phyloP scores from a whole-genome alignment of 225 moss, liverwort and hornwort species.

The Marchantia polymorpha region DNA sequence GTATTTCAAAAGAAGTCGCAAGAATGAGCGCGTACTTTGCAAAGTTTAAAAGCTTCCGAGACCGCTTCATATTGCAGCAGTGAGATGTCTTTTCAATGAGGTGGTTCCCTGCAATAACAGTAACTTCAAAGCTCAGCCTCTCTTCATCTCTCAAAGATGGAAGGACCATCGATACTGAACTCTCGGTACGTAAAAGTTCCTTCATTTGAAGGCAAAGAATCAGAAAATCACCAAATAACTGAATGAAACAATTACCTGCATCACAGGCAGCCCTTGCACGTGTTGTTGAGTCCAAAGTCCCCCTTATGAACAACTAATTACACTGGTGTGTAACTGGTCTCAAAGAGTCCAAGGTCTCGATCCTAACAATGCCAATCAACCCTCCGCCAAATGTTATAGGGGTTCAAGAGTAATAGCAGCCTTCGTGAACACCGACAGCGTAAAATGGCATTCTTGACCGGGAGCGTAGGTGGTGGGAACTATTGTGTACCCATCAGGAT shows the following conservation, averaged over 20 bases:
- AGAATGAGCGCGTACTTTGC: neutral
- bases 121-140: neutral
- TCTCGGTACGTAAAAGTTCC: neutral
- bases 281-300: neutral
- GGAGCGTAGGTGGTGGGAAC: slow-evolving; percentile 92
- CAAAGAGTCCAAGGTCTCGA: slow-evolving; percentile 27
- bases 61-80: slow-evolving; percentile 13
- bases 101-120: neutral
- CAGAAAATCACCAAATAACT: neutral
- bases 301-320: slow-evolving; percentile 16
- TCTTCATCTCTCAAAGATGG: no score
- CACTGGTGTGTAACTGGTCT: slow-evolving; percentile 24
- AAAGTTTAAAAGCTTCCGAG: slow-evolving; percentile 8
- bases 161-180: neutral
- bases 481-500: slow-evolving; percentile 97
- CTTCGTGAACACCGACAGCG: slow-evolving; percentile 96
- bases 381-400: slow-evolving; percentile 43
- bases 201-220: neutral
- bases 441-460: slow-evolving; percentile 92
- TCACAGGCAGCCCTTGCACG: slow-evolving; percentile 8
- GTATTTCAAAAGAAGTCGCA: no score
- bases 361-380: slow-evolving; percentile 14
- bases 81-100: slow-evolving; percentile 21
- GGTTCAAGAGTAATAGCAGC: slow-evolving; percentile 93
- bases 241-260: slow-evolving; percentile 35